These are phyloP conservation scores for Geum urbanum DNA, from an alignment of 306 rosid genomes.

Conservation along the genomic window DNA sequence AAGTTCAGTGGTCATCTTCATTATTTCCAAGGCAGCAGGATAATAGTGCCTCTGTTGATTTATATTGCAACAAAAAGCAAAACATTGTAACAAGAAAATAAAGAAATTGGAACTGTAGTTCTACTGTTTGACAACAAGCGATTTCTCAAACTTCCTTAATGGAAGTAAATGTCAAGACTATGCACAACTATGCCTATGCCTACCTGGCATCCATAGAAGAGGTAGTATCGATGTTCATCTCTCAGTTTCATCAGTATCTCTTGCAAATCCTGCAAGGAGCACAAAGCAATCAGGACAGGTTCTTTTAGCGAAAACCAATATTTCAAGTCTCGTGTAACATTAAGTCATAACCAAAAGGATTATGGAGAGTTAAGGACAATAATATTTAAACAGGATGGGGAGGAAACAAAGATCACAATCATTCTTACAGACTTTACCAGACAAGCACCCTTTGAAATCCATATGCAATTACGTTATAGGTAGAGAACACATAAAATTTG, in stretches of 20 bases:
- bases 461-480: not conserved
- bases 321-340: not conserved
- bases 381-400: not conserved
- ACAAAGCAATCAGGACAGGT: not conserved
- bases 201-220: constrained; percentile 91
- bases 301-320: not conserved
- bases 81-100: not conserved
- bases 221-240: constrained; percentile 82
- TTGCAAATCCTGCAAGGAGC: constrained; percentile 65
- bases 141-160: constrained; percentile 4
- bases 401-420: not conserved
- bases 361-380: not conserved
- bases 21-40: constrained; percentile 73
- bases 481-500: not conserved
- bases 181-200: constrained; percentile 23
- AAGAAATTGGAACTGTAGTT: not conserved
- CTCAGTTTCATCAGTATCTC: constrained; percentile 74
- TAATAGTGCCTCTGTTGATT: constrained; percentile 64
- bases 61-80: constrained; percentile 47
- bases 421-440: constrained; percentile 8
- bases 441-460: not conserved
- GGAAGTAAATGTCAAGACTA: constrained; percentile 8
- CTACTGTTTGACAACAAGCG: not conserved
- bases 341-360: not conserved
- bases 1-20: constrained; percentile 75